Evolutionary conservation across 805 yeast species (phyloP).

Genomic region (Saccharomycopsis synnaedendra): DNA sequence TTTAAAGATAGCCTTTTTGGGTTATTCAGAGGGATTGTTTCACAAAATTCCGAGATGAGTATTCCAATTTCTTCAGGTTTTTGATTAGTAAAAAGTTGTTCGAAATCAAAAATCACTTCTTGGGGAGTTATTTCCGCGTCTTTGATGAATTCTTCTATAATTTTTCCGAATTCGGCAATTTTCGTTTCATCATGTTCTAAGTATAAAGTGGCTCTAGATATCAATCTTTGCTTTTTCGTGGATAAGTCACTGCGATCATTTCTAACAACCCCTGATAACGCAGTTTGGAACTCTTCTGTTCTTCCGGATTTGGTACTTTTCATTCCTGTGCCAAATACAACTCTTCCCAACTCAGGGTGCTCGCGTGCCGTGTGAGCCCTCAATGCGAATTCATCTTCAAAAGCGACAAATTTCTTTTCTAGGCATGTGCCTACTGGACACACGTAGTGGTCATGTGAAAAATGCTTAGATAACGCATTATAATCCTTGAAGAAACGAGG

Average conservation of each 20-base stretch:
- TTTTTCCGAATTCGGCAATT: no score
- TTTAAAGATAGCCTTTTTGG: slow-evolving; percentile 28
- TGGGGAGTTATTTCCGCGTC: slow-evolving; percentile 32
- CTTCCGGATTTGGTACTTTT: no score
- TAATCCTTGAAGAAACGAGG: slow-evolving; percentile 77
- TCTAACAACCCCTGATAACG: not conserved
- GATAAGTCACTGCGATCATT: slow-evolving; percentile 22
- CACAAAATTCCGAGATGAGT: slow-evolving; percentile 49
- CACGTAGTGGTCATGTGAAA: slow-evolving; percentile 57
- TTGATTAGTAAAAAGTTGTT: slow-evolving; percentile 31
- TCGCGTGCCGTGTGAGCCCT: slow-evolving; percentile 80
- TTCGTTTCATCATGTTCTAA: slow-evolving; percentile 30
- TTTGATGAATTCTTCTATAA: slow-evolving; percentile 34
- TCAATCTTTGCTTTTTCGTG: slow-evolving; percentile 31
- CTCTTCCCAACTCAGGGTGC: slow-evolving; percentile 52
- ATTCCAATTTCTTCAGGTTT: slow-evolving; percentile 41
- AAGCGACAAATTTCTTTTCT: slow-evolving; percentile 87
- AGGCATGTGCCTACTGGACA: slow-evolving; percentile 72
- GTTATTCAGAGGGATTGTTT: slow-evolving; percentile 36
- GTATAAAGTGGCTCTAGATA: slow-evolving; percentile 62
- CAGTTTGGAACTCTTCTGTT: no score
- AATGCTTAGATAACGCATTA: slow-evolving; percentile 64
- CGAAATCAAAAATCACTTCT: slow-evolving; percentile 36
- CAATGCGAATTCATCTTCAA: slow-evolving; percentile 73
- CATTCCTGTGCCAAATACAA: no score